Evolutionary conservation across 805 yeast genomes (phyloP).

Genomic region (Lipomyces mesembrius): DNA sequence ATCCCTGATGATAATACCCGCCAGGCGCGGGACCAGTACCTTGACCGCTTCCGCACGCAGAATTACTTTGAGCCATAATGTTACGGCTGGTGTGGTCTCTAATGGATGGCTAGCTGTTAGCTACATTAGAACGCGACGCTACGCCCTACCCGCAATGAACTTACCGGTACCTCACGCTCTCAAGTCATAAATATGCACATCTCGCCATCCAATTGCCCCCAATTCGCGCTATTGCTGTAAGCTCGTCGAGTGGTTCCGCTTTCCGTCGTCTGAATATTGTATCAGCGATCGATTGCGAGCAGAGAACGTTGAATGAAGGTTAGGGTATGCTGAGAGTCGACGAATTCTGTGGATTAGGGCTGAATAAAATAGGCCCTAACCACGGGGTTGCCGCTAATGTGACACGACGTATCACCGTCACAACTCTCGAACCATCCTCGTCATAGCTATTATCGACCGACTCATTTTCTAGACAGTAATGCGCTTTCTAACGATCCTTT

Average conservation of each 20-base stretch:
- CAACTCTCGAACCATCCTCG: not conserved
- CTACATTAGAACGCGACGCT: not conserved
- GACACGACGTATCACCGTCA: too few species aligned
- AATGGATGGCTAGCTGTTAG: not conserved
- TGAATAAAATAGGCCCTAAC: not conserved
- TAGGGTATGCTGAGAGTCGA: not conserved
- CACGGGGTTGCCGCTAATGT: not conserved
- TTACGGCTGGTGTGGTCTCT: conserved; percentile 2
- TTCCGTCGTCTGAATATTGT: not conserved
- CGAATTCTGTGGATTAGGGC: not conserved
- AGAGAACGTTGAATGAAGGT: not conserved
- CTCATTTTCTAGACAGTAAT: not conserved
- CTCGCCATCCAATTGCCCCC: not conserved
- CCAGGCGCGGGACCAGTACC: not conserved
- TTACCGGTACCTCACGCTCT: not conserved
- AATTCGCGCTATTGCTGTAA: not conserved
- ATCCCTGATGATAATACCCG: not conserved
- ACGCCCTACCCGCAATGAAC: not conserved
- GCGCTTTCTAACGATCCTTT: not conserved
- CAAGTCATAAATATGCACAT: not conserved
- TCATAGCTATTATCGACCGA: not conserved
- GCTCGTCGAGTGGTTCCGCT: not conserved
- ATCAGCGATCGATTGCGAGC: not conserved
- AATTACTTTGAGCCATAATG: not conserved
- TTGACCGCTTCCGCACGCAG: not conserved